Percentiles rank a stretch among this genome's conserved stretches.
Conservation (phyloP, 495 filamentous ascomycete species). For the Daldinia concentrica region DNA sequence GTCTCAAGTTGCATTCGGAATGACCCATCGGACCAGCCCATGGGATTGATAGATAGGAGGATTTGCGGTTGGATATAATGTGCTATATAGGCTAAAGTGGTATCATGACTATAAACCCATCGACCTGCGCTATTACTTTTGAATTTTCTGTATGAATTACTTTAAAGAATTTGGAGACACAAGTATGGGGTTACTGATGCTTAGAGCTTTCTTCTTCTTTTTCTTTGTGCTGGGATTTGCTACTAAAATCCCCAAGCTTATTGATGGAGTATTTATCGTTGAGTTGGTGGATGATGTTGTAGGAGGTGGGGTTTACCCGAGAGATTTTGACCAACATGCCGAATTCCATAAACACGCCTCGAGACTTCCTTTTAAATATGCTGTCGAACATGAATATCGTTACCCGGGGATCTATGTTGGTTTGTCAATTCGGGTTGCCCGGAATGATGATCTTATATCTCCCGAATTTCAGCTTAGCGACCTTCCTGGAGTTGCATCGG, state of each 20-base stretch:
- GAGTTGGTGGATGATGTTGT: conserved; percentile 10
- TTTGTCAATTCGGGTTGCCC: conserved; percentile 34
- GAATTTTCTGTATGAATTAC: background rate
- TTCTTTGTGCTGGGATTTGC: background rate
- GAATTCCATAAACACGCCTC: conserved; percentile 35
- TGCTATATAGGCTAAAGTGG: conserved; percentile 29
- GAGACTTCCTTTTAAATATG: conserved; percentile 28
- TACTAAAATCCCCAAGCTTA: conserved; percentile 6
- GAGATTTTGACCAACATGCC: conserved; percentile 10
- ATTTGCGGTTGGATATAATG: background rate
- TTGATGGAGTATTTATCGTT: conserved; percentile 27
- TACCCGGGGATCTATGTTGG: conserved; percentile 33
- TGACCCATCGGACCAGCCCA: background rate
- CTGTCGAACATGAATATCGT: conserved; percentile 35
- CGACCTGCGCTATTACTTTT: background rate
- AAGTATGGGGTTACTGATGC: background rate
- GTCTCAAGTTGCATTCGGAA: conserved; percentile 9
- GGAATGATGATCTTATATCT: conserved; percentile 7
- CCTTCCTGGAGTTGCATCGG: conserved; percentile 32
- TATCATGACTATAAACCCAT: background rate
- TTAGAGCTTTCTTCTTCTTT: background rate
- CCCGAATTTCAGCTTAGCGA: conserved; percentile 11
- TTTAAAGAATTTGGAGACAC: background rate
- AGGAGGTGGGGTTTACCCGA: conserved; percentile 1
- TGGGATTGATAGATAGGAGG: background rate